Conservation (phyloP, 345 rosid genomes). For the Anastatica hierochuntica region DNA sequence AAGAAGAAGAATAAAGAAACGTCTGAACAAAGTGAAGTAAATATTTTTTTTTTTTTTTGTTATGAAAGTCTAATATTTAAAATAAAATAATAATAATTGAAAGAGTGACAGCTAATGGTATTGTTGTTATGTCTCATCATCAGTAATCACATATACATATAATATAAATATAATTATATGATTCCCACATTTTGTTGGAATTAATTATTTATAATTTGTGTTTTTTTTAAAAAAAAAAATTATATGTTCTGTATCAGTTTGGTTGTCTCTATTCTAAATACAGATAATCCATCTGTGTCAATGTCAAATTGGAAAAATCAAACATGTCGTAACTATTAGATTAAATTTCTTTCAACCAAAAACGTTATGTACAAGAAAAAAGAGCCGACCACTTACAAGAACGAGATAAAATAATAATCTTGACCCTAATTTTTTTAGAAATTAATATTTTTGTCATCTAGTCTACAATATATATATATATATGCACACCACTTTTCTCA, state of each 20-base stretch:
- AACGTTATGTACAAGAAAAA: too few species aligned
- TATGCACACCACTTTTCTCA: too few species aligned
- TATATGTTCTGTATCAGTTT: slow-evolving; percentile 19
- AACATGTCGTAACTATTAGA: neutral
- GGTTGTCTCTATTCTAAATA: slow-evolving; percentile 20
- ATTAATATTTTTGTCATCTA: too few species aligned
- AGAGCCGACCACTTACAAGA: too few species aligned
- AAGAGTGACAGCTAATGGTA: slow-evolving; percentile 29
- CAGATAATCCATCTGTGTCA: slow-evolving; percentile 20
- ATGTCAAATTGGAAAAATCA: slow-evolving; percentile 14
- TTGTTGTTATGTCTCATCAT: slow-evolving; percentile 32
- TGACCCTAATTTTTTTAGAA: too few species aligned
- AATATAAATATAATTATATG: slow-evolving; percentile 1
- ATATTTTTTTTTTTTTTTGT: neutral
- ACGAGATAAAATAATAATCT: too few species aligned
- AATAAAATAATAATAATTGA: neutral
- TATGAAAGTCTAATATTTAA: neutral
- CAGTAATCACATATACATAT: slow-evolving; percentile 21
- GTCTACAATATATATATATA: too few species aligned
- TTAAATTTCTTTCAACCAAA: too few species aligned
- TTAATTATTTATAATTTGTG: slow-evolving; percentile 7
- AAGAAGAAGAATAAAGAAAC: slow-evolving; percentile 29
- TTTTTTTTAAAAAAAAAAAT: too few species aligned
- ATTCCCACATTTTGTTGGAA: slow-evolving; percentile 6
- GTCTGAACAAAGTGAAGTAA: slow-evolving; percentile 31